Conservation (phyloP, 2,329 filamentous ascomycete genomes). For the Camptophora hylomeconis region DNA sequence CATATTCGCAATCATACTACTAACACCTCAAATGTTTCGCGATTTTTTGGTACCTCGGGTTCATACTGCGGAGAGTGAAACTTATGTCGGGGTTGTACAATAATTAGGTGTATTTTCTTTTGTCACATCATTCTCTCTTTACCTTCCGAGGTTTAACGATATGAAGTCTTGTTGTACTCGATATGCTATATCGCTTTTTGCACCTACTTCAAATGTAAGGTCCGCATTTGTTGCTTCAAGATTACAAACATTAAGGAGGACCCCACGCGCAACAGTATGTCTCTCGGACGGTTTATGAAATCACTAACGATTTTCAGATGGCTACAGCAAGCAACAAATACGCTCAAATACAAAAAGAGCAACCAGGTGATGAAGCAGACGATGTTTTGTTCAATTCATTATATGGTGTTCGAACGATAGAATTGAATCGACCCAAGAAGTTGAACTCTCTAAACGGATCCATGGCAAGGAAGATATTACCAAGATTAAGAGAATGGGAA, state of each 20-base stretch:
- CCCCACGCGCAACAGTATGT: constrained; percentile 1
- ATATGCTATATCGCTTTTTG: constrained; percentile 13
- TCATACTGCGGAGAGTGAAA: too few species aligned
- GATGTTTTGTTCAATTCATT: constrained; percentile 86
- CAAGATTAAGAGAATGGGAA: constrained; percentile 81
- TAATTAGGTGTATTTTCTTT: too few species aligned
- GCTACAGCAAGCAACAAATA: constrained; percentile 19
- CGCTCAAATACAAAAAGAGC: constrained; percentile 33
- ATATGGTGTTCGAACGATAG: constrained; percentile 81
- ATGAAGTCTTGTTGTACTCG: constrained; percentile 17
- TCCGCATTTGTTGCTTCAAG: constrained; percentile 5
- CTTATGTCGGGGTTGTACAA: not conserved
- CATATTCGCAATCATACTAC: too few species aligned
- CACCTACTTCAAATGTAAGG: constrained; percentile 6
- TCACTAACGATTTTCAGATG: constrained; percentile 26
- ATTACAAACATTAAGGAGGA: constrained; percentile 5
- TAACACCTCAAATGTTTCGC: too few species aligned
- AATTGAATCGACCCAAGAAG: constrained; percentile 87
- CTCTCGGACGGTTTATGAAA: not conserved
- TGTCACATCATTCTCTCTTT: too few species aligned
- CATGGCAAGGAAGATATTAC: constrained; percentile 90
- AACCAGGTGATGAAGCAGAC: constrained; percentile 59
- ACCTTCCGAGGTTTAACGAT: too few species aligned
- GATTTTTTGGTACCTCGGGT: too few species aligned
- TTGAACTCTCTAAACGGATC: constrained; percentile 85